Conservation (phyloP, 2,329 filamentous ascomycete genomes). For the Botryosphaeria dothidea region DNA sequence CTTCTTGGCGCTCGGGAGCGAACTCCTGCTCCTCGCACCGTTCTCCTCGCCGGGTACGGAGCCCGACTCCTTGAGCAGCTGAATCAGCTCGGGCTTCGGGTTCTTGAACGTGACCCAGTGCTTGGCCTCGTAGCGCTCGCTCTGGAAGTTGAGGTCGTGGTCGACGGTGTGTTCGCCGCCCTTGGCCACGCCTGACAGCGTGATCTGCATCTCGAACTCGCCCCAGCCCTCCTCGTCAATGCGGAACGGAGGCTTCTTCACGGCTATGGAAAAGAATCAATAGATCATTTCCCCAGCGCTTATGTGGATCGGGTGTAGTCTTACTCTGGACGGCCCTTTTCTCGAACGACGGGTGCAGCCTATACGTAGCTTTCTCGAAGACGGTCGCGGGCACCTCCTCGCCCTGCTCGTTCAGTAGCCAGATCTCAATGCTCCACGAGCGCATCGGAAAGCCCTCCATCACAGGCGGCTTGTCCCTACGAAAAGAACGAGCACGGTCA, state of each 20-base stretch:
- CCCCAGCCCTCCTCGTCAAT: conserved; percentile 97
- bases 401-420: conserved; percentile 80
- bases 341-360: conserved; percentile 90
- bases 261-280: conserved; percentile 53
- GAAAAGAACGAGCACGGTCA: neutral
- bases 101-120: conserved; percentile 88
- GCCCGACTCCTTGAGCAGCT: conserved; percentile 78
- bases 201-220: conserved; percentile 93
- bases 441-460: conserved; percentile 90
- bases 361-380: conserved; percentile 92
- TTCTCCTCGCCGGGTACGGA: conserved; percentile 63
- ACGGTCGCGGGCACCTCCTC: conserved; percentile 79
- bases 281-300: neutral
- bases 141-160: conserved; percentile 91
- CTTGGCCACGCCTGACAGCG: conserved; percentile 82
- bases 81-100: conserved; percentile 81
- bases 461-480: conserved; percentile 75
- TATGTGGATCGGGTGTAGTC: conserved; percentile 32
- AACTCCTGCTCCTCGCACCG: conserved; percentile 63
- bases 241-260: conserved; percentile 82
- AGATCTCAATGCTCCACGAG: conserved; percentile 85
- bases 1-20: conserved; percentile 74
- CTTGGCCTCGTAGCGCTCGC: conserved; percentile 77
- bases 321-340: conserved; percentile 76
- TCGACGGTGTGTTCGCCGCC: conserved; percentile 74